These are phyloP conservation scores for Xylaria flabelliformis DNA, from an alignment of 495 filamentous ascomycete species.

Conservation along the genomic window DNA sequence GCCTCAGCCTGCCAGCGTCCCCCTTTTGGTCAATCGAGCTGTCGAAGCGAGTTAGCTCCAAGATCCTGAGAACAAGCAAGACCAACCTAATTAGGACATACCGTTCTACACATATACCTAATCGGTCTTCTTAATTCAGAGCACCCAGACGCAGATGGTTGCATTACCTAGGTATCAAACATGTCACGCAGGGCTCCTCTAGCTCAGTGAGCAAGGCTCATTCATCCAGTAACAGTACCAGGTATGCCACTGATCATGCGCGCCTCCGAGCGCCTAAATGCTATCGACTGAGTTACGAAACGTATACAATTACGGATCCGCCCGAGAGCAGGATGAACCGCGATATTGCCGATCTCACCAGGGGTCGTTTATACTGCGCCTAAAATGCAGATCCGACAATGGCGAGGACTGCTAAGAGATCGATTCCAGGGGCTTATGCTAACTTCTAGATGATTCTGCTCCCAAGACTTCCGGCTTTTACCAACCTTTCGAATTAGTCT, in stretches of 20 bases:
- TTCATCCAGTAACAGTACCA: background rate
- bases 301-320: background rate
- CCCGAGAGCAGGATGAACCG: background rate
- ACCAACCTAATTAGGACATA: constrained; percentile 11
- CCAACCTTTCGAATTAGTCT: background rate
- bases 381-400: background rate
- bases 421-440: background rate
- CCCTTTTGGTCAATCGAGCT: background rate
- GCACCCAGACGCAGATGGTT: background rate
- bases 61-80: background rate
- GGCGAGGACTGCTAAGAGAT: background rate
- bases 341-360: background rate
- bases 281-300: background rate
- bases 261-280: background rate
- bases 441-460: background rate
- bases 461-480: background rate
- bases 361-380: background rate
- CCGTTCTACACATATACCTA: background rate
- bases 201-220: background rate
- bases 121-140: constrained; percentile 10
- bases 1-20: background rate
- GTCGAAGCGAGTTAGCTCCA: constrained; percentile 10
- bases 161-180: background rate
- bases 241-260: background rate
- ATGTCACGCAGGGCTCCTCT: background rate